Percentiles rank a stretch among this genome's conserved stretches.
phyloP scores from a whole-genome alignment of 305 asterid species.

The Fraxinus greggii region DNA sequence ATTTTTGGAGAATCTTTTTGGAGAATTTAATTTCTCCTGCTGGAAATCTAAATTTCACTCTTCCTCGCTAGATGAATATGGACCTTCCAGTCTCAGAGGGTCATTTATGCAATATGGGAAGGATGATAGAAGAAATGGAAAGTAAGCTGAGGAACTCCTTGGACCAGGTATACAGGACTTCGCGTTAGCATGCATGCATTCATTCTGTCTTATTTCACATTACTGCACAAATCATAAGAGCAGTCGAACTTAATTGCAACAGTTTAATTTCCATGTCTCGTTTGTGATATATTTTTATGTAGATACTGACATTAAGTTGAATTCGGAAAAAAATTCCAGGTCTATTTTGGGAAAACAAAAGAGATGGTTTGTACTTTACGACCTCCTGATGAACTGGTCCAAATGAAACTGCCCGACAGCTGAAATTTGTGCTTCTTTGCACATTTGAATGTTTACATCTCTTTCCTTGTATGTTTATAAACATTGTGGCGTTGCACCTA shows the following conservation, averaged over 20 bases:
- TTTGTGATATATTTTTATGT: background rate
- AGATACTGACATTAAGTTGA: background rate
- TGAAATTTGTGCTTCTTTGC: slow-evolving; percentile 27
- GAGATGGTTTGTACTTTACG: slow-evolving; percentile 97
- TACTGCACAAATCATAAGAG: background rate
- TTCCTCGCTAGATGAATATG: slow-evolving; percentile 67
- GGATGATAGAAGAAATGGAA: slow-evolving; percentile 97
- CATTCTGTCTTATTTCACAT: background rate
- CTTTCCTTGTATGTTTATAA: background rate
- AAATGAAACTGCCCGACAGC: slow-evolving; percentile 62
- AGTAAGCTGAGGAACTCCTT: slow-evolving; percentile 88
- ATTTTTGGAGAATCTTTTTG: background rate
- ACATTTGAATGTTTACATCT: background rate
- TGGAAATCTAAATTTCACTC: slow-evolving; percentile 1
- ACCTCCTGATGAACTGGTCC: slow-evolving; percentile 78
- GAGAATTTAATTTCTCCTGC: background rate
- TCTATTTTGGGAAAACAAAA: slow-evolving; percentile 94
- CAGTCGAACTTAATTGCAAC: background rate
- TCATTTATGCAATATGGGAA: slow-evolving; percentile 95
- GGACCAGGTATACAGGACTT: slow-evolving; percentile 62
- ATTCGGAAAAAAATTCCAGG: slow-evolving; percentile 42
- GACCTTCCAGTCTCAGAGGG: slow-evolving; percentile 79
- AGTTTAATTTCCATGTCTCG: background rate
- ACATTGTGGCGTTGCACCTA: background rate
- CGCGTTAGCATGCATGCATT: background rate